Evolutionary conservation across 176 grass and related monocot species (phyloP).

Genomic region (Metroxylon sagu): DNA sequence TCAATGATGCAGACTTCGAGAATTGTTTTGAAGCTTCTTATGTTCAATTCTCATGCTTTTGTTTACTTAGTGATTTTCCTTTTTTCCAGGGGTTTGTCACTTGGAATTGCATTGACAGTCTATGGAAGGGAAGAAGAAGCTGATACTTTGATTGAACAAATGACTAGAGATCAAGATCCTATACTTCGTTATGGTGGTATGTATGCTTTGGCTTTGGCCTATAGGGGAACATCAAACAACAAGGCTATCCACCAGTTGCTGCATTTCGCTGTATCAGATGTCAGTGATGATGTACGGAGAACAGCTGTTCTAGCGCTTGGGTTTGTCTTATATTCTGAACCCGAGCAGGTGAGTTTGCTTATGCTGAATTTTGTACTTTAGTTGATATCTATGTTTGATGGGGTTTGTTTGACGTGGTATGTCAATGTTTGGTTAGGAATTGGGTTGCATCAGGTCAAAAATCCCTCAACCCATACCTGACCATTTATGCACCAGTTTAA

Average conservation of each 20-base stretch:
- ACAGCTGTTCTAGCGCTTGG: conserved; percentile 97
- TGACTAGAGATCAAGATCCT: conserved; percentile 99
- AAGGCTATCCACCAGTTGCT: conserved; percentile 97
- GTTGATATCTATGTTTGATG: too few species aligned
- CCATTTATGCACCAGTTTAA: too few species aligned
- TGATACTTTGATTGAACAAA: conserved; percentile 89
- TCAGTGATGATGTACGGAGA: conserved; percentile 98
- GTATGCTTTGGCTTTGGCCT: conserved; percentile 95
- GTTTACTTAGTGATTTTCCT: neutral
- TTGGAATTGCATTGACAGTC: conserved; percentile 90
- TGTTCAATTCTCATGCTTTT: too few species aligned
- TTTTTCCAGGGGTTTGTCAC: conserved; percentile 60
- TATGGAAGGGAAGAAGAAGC: conserved; percentile 98
- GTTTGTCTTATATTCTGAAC: conserved; percentile 96
- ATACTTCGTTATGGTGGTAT: conserved; percentile 98
- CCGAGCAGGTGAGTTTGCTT: conserved; percentile 57
- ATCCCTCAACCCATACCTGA: too few species aligned
- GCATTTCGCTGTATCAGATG: conserved; percentile 97
- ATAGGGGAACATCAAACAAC: conserved; percentile 94
- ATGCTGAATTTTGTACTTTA: too few species aligned
- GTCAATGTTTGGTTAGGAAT: too few species aligned
- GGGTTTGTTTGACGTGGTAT: too few species aligned
- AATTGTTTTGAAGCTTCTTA: too few species aligned
- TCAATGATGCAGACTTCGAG: too few species aligned
- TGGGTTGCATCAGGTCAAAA: too few species aligned